phyloP scores from a whole-genome alignment of 192 early-diverging fungal species.

The Coemansia sp. region DNA sequence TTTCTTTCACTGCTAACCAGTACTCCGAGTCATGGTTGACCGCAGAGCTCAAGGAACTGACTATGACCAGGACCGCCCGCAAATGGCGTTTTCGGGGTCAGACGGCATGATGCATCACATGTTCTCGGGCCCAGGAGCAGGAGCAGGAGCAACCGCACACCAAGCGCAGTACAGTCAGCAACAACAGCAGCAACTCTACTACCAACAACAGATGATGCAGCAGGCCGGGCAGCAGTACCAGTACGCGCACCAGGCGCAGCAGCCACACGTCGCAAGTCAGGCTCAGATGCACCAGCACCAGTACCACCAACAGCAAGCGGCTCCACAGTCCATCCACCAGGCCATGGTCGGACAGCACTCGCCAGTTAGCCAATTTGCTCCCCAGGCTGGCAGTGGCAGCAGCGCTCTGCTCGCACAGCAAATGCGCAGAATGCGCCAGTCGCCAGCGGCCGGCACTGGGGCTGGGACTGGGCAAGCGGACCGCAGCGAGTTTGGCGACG shows the following conservation, averaged over 20 bases:
- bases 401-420: constrained; percentile 45
- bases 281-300: constrained; percentile 35
- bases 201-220: constrained; percentile 11
- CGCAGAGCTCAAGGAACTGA: constrained; percentile 51
- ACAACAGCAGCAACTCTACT: constrained; percentile 21
- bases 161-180: constrained; percentile 22
- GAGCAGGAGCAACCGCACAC: constrained; percentile 15
- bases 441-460: constrained; percentile 12
- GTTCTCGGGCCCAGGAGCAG: constrained; percentile 37
- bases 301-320: constrained; percentile 19
- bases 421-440: constrained; percentile 33
- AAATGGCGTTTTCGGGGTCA: constrained; percentile 19
- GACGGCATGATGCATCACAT: constrained; percentile 54
- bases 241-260: constrained; percentile 36
- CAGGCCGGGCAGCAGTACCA: constrained; percentile 18
- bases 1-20: constrained; percentile 8
- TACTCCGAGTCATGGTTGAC: constrained; percentile 32
- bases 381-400: constrained; percentile 19
- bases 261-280: constrained; percentile 13
- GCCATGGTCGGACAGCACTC: constrained; percentile 27
- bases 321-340: constrained; percentile 38
- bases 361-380: constrained; percentile 21
- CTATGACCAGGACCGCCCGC: constrained; percentile 34
- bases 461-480: constrained; percentile 1
- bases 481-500: constrained; percentile 14